These are phyloP conservation scores for Zasmidium cellare DNA, from an alignment of 2,329 filamentous ascomycete species.

Conservation along the genomic window DNA sequence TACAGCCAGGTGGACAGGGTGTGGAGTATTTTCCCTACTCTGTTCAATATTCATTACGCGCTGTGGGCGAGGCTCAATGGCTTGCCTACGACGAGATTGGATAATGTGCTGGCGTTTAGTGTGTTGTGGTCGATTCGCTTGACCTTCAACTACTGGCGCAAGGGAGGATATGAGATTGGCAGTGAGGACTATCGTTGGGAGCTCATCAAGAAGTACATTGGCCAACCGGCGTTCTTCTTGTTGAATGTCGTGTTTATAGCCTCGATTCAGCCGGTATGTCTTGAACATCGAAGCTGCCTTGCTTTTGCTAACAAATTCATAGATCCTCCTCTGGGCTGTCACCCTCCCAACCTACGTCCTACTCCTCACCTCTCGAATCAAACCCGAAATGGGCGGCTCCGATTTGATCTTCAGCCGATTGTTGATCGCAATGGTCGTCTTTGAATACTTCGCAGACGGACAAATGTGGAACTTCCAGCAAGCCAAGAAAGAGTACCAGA, in stretches of 20 bases:
- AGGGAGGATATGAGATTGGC: conserved; percentile 83
- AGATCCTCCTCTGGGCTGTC: conserved; percentile 76
- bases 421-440: conserved; percentile 58
- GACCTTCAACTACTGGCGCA: conserved; percentile 96
- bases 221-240: conserved; percentile 69
- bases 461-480: conserved; percentile 90
- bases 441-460: conserved; percentile 81
- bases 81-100: conserved; percentile 67
- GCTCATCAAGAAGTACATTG: conserved; percentile 67
- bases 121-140: conserved; percentile 69
- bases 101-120: conserved; percentile 70
- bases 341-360: conserved; percentile 82
- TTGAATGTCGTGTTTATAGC: conserved; percentile 92
- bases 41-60: conserved; percentile 83
- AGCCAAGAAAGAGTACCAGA: conserved; percentile 75
- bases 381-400: conserved; percentile 49
- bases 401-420: conserved; percentile 60
- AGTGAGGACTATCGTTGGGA: conserved; percentile 96
- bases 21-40: conserved; percentile 85
- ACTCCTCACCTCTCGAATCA: conserved; percentile 66
- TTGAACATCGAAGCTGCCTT: not conserved
- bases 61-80: conserved; percentile 78
- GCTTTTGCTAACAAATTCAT: conserved; percentile 10
- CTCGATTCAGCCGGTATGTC: conserved; percentile 63
- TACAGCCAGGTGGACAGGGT: conserved; percentile 94